Base-by-base conservation (phyloP, 2,329 filamentous ascomycete species). In the Xylaria sp. region DNA sequence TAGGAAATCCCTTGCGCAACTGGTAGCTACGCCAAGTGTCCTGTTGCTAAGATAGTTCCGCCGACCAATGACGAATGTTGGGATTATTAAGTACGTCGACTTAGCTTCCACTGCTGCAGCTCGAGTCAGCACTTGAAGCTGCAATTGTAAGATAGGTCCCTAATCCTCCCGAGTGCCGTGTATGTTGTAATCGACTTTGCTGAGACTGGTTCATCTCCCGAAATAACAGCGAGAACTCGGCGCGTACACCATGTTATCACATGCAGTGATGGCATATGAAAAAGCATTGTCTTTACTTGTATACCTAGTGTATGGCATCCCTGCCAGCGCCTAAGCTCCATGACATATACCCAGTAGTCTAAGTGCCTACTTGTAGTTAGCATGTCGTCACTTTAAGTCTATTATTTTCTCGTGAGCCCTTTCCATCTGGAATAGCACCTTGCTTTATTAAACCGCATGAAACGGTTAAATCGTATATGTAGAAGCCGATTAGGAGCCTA, bases 31-130 rank as follows among this genome's bases (percentile, higher is more conserved):
- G 8, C 18, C 15, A 33, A 20, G 46, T 39, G 49, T 20, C 39
- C 39, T 56, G 3, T 20, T 18, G 8, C 54, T 33, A 52, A n/a
- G 28, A 20, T 57, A 39, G 46, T 12, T 36, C 56, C 33, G 10
- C 43, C 18, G 31, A 25, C 66, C 62, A 66, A 68, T 66, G 46
- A 56, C 52, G 12, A 57, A 60, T 64, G 12, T 46, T n/a, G 55
- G 20, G n/a, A 64, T 59, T 20, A 36, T 31, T 31, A 55, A 55
- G 52, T 20, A n/a, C 18, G 39, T 7, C 43, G 48, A 13, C 48
- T n/a, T 33, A 43, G 51, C 33, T 15, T 67, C 18, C 31, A 28
- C 31, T 55, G 65, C 36, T 46, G 12, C 28, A 8, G 23, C 36
- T 41, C 54, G 55, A 56, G 39, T 60, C 49, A 46, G 25, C 49